Conservation (phyloP, 2,329 filamentous ascomycete genomes). For the Neonectria hederae region DNA sequence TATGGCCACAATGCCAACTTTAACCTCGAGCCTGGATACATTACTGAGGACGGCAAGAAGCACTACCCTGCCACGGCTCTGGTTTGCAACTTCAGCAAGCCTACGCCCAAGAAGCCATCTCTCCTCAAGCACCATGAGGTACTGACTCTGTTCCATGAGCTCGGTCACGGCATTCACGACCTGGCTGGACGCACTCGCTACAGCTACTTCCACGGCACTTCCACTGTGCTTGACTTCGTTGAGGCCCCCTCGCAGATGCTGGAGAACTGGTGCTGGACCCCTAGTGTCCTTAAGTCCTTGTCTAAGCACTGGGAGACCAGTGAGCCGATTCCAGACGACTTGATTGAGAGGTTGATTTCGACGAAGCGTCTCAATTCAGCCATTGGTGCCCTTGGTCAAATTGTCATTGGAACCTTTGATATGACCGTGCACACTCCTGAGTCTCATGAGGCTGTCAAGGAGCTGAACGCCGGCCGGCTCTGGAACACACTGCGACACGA, state of each 20-base stretch:
- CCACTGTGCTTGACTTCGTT: constrained; percentile 73
- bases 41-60: constrained; percentile 72
- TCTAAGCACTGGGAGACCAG: constrained; percentile 78
- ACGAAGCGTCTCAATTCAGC: constrained; percentile 86
- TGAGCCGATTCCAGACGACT: constrained; percentile 76
- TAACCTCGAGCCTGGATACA: constrained; percentile 78
- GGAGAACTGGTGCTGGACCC: constrained; percentile 80
- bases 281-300: constrained; percentile 70
- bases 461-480: constrained; percentile 69
- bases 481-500: constrained; percentile 80
- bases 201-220: constrained; percentile 74
- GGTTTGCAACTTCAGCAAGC: constrained; percentile 88
- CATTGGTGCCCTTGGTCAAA: constrained; percentile 79
- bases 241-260: constrained; percentile 79
- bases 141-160: constrained; percentile 82
- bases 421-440: constrained; percentile 81
- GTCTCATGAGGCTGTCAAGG: constrained; percentile 74
- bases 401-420: constrained; percentile 85
- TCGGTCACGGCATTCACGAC: constrained; percentile 77
- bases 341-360: constrained; percentile 77
- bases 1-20: constrained; percentile 90
- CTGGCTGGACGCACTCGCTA: constrained; percentile 70
- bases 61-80: constrained; percentile 81
- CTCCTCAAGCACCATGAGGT: constrained; percentile 86
- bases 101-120: constrained; percentile 77